Evolutionary conservation across 495 filamentous ascomycete species (phyloP), one percentile per base, ranked within the genome.

Genomic region (Neurospora sp.): DNA sequence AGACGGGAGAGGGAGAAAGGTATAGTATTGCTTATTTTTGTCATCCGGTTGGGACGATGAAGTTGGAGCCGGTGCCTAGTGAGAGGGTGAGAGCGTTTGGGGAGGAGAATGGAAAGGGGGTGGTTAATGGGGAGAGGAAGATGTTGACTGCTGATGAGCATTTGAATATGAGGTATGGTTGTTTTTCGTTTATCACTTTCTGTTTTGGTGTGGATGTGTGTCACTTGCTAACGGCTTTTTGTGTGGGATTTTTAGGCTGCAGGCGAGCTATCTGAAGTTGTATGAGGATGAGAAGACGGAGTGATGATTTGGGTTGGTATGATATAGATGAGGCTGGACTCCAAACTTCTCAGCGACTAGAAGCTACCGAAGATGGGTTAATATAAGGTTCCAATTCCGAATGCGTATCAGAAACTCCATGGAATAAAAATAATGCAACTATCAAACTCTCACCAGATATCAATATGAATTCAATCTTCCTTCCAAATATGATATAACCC

Each of bases 1-100:
- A 97, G 71, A 81, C 79, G 3, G 78, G 76, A 7, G 71, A 42
- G 7, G 83, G 81, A 44, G 78, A 83, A 80, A 82, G 95, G 71
- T 98, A 97, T 80, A 93, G 90, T 69, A 90, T 98, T 73, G 96
- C 89, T 14, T 98, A 92, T 77, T 98, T 98, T 78, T 97, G 93
- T 75, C 95, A 98, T 82, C 96, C 95, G 14, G 82, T 90, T 22
- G 87, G 94, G 76, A 80, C 84, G 1, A 92, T 89, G n/a, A 82
- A 87, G 77, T 81, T 98, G 73, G 88, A 87, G 41, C 75, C 89
- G 7, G 91, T 98, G 74, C 95, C 96, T 27, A 96, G 95, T 68
- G 83, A 82, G 75, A 76, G 83, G 70, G 85, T 86, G 7, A 74
- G 61, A 38, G 70, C 69, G 40, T 81, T 77, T 76, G 35, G 27